Percentiles rank a stretch among this genome's conserved stretches.
These are phyloP conservation scores for Agrocybe praecox DNA, from an alignment of 768 basidiomycete species.

Conservation along the genomic window DNA sequence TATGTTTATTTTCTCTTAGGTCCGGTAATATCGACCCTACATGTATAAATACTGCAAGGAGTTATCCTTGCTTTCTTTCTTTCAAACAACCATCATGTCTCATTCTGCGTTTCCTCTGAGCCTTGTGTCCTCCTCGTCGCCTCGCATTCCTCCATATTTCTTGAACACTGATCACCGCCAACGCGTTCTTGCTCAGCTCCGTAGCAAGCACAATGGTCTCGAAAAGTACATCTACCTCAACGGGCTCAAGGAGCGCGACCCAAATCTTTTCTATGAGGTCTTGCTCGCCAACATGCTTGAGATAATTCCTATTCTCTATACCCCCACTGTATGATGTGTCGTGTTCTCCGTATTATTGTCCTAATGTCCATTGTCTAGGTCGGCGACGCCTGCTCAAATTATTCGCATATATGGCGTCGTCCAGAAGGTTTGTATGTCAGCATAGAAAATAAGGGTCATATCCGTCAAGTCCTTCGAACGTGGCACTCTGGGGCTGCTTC, in stretches of 20 bases:
- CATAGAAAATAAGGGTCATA: constrained; percentile 66
- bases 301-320: constrained; percentile 73
- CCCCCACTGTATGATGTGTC: constrained; percentile 56
- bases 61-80: constrained; percentile 10
- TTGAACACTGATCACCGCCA: constrained; percentile 52
- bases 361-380: constrained; percentile 32
- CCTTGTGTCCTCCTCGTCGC: constrained; percentile 12
- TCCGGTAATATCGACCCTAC: constrained; percentile 6
- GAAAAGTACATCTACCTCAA: constrained; percentile 76
- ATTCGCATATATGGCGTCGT: constrained; percentile 67
- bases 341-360: constrained; percentile 10
- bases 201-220: constrained; percentile 55
- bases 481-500: constrained; percentile 49
- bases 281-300: constrained; percentile 65
- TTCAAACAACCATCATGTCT: constrained; percentile 21
- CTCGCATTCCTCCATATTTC: constrained; percentile 51
- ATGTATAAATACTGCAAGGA: constrained; percentile 28
- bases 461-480: constrained; percentile 54
- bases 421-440: constrained; percentile 66
- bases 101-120: constrained; percentile 16
- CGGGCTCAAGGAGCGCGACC: constrained; percentile 62
- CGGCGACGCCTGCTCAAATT: constrained; percentile 74
- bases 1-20: constrained; percentile 15
- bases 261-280: constrained; percentile 67
- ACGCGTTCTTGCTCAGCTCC: constrained; percentile 58